Percentiles rank a stretch among this genome's conserved stretches.
Evolutionary conservation across 1,139 yeast species (phyloP).

Genomic region (Schwanniomyces etchellsii): DNA sequence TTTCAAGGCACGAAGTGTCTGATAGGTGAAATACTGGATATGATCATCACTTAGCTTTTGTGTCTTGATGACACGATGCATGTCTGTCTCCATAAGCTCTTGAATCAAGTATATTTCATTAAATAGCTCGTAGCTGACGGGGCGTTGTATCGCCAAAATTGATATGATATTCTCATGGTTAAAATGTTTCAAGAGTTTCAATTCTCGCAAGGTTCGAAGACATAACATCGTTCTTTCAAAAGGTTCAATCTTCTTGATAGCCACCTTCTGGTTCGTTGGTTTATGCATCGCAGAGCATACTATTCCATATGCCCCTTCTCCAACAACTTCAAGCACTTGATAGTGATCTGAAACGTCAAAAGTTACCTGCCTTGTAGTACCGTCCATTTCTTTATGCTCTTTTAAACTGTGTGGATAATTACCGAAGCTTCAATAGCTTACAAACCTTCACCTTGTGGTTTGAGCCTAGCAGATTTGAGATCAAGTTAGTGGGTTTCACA

Average conservation of each 20-base stretch:
- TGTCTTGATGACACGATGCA: conserved; percentile 84
- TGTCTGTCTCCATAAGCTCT: conserved; percentile 94
- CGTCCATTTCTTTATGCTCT: conserved; percentile 1
- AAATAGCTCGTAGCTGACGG: conserved; percentile 67
- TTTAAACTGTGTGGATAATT: not conserved
- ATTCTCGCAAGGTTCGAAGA: conserved; percentile 81
- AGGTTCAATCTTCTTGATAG: conserved; percentile 92
- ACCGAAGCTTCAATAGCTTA: no score
- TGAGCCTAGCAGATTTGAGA: no score
- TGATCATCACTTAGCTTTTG: conserved; percentile 87
- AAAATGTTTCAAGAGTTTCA: conserved; percentile 82
- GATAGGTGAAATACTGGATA: conserved; percentile 88
- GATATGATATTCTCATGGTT: conserved; percentile 89
- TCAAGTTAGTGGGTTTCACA: no score
- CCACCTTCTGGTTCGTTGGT: conserved; percentile 86
- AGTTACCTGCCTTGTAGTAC: conserved; percentile 45
- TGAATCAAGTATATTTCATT: conserved; percentile 88
- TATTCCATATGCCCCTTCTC: conserved; percentile 98
- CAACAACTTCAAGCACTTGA: conserved; percentile 78
- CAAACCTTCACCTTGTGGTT: no score
- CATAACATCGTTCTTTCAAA: conserved; percentile 91
- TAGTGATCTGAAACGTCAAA: conserved; percentile 88
- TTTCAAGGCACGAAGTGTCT: conserved; percentile 82
- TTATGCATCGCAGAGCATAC: conserved; percentile 90
- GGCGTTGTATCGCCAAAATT: conserved; percentile 86